Evolutionary conservation across 768 basidiomycete species (phyloP).

Genomic region (Lactifluus echinatus): DNA sequence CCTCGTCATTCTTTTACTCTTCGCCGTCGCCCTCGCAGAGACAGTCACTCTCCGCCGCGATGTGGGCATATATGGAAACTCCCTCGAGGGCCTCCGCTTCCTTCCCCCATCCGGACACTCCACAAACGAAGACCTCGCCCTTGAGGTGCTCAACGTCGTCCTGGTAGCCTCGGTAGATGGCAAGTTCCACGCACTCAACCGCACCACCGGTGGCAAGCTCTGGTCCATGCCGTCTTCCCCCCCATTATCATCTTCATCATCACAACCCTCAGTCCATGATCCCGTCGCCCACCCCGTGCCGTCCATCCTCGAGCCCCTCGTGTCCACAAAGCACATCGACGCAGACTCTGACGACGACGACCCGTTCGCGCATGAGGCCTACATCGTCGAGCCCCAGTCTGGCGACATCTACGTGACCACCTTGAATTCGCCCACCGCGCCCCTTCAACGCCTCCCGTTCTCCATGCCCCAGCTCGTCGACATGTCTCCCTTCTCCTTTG

Average conservation of each 20-base stretch:
- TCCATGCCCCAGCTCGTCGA: slow-evolving; percentile 92
- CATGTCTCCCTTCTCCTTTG: slow-evolving; percentile 75
- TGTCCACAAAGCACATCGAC: slow-evolving; percentile 59
- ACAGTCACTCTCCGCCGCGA: slow-evolving; percentile 22
- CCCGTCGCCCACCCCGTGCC: slow-evolving; percentile 26
- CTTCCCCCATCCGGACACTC: slow-evolving; percentile 14
- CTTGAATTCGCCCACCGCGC: slow-evolving; percentile 41
- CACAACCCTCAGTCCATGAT: too few species aligned
- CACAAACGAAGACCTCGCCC: slow-evolving; percentile 30
- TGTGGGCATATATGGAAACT: not conserved
- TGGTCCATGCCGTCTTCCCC: slow-evolving; percentile 82
- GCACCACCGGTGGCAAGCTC: slow-evolving; percentile 68
- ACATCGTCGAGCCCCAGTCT: slow-evolving; percentile 91
- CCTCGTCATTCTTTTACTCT: slow-evolving; percentile 18
- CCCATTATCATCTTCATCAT: slow-evolving; percentile 28
- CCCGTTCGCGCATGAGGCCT: slow-evolving; percentile 55
- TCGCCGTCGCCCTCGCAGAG: slow-evolving; percentile 24
- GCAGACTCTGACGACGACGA: slow-evolving; percentile 50
- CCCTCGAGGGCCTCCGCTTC: slow-evolving; percentile 14
- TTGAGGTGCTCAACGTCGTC: slow-evolving; percentile 71
- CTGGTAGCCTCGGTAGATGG: slow-evolving; percentile 92
- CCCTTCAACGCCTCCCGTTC: slow-evolving; percentile 82
- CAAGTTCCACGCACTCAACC: slow-evolving; percentile 86
- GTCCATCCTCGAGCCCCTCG: slow-evolving; percentile 59
- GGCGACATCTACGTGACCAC: slow-evolving; percentile 88